These are phyloP conservation scores for Entomortierella beljakovae DNA, from an alignment of 192 early-diverging fungal genomes.

Conservation along the genomic window DNA sequence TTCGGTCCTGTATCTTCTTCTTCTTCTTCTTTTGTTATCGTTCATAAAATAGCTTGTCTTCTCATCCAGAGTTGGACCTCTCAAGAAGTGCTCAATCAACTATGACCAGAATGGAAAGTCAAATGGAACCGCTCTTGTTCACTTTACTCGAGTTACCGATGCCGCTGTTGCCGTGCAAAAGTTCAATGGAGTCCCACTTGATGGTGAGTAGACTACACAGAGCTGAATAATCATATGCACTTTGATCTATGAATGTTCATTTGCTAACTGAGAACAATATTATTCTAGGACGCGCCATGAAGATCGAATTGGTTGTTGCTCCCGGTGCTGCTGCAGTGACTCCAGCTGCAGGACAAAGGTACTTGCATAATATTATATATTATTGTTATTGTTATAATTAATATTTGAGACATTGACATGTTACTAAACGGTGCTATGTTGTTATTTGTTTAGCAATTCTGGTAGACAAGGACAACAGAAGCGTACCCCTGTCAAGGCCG, in stretches of 20 bases:
- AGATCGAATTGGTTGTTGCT: conserved; percentile 58
- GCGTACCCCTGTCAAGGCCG: not conserved
- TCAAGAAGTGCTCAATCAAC: conserved; percentile 61
- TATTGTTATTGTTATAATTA: not conserved
- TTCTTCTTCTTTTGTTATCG: not conserved
- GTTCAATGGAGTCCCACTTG: conserved; percentile 62
- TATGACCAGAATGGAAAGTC: conserved; percentile 66
- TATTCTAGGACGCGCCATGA: conserved; percentile 54
- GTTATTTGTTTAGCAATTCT: too few relatives aligned
- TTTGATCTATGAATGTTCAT: not conserved
- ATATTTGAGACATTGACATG: not conserved
- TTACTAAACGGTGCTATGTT: too few relatives aligned
- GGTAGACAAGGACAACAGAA: conserved; percentile 14
- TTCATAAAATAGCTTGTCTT: conserved; percentile 47
- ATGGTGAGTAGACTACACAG: conserved; percentile 34
- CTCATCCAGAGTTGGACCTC: conserved; percentile 57
- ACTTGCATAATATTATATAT: not conserved
- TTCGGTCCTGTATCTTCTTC: not conserved
- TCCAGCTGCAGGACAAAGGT: conserved; percentile 31
- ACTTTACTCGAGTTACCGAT: conserved; percentile 58
- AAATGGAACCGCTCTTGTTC: conserved; percentile 59
- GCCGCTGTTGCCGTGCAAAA: conserved; percentile 59
- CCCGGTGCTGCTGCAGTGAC: conserved; percentile 50
- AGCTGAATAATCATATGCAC: not conserved
- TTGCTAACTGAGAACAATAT: not conserved